Evolutionary conservation across 306 rosid genomes (phyloP).

Genomic region (Citrullus mucosospermus): DNA sequence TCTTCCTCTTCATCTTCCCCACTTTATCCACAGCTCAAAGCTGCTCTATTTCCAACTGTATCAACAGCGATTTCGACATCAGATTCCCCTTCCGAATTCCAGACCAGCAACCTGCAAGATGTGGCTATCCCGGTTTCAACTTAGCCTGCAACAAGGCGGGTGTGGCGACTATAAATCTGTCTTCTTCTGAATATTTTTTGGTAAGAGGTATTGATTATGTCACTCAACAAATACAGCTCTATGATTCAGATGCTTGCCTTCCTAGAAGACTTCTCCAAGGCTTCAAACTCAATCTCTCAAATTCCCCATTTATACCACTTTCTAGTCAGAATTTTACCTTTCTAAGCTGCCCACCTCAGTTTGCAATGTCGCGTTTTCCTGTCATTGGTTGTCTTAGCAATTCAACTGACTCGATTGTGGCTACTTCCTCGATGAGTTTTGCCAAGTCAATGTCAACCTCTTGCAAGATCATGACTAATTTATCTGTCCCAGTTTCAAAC

Average conservation of each 20-base stretch:
- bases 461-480: conserved; percentile 25
- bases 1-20: conserved; percentile 26
- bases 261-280: conserved; percentile 30
- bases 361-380: conserved; percentile 21
- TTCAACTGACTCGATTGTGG: conserved; percentile 43
- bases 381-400: conserved; percentile 46
- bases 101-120: conserved; percentile 15
- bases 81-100: conserved; percentile 53
- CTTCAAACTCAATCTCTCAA: conserved; percentile 28
- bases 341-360: conserved; percentile 39
- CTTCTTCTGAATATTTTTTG: conserved; percentile 29
- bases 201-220: conserved; percentile 36
- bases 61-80: conserved; percentile 16
- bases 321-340: conserved; percentile 31
- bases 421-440: conserved; percentile 31
- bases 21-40: conserved; percentile 10
- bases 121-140: conserved; percentile 59
- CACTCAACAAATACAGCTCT: conserved; percentile 34
- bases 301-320: conserved; percentile 33
- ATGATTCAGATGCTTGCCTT: conserved; percentile 46
- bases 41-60: conserved; percentile 30
- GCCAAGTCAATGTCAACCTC: conserved; percentile 17
- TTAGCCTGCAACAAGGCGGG: conserved; percentile 28
- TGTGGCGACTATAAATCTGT: conserved; percentile 26
- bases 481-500: conserved; percentile 27